Conservation (phyloP, 257 asterid genomes). For the Ajuga chamaepitys region DNA sequence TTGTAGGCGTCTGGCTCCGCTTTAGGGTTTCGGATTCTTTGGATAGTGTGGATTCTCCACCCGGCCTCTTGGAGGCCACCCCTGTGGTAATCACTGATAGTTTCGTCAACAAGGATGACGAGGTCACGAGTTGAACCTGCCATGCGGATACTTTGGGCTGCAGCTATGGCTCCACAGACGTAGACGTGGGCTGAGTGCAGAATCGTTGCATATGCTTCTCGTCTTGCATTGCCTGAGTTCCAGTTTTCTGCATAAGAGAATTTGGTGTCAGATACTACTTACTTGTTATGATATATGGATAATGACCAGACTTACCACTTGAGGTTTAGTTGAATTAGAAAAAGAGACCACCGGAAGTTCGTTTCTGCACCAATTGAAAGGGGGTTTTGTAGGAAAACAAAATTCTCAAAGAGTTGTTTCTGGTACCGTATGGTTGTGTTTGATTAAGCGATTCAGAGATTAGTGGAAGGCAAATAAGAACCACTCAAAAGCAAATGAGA, state of each 20-base stretch:
- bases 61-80: conserved; percentile 83
- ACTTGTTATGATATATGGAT: too few relatives aligned
- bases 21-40: conserved; percentile 84
- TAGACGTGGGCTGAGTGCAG: conserved; percentile 82
- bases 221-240: conserved; percentile 45
- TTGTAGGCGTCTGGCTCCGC: conserved; percentile 87
- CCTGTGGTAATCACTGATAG: conserved; percentile 64
- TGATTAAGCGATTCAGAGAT: too few relatives aligned
- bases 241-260: conserved; percentile 41
- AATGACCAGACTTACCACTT: too few relatives aligned
- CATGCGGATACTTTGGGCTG: conserved; percentile 96
- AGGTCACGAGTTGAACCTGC: conserved; percentile 86
- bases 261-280: not conserved
- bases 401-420: too few relatives aligned
- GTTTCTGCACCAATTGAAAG: too few relatives aligned
- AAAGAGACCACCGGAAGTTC: too few relatives aligned
- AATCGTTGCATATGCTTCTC: conserved; percentile 93
- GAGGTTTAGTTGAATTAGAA: too few relatives aligned
- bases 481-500: too few relatives aligned
- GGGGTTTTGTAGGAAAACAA: too few relatives aligned
- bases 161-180: conserved; percentile 90
- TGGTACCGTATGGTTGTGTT: too few relatives aligned
- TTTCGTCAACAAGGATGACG: conserved; percentile 77
- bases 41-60: conserved; percentile 71
- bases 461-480: too few relatives aligned